phyloP scores from a whole-genome alignment of 257 asterid species.

The Fraxinus cuspidata region DNA sequence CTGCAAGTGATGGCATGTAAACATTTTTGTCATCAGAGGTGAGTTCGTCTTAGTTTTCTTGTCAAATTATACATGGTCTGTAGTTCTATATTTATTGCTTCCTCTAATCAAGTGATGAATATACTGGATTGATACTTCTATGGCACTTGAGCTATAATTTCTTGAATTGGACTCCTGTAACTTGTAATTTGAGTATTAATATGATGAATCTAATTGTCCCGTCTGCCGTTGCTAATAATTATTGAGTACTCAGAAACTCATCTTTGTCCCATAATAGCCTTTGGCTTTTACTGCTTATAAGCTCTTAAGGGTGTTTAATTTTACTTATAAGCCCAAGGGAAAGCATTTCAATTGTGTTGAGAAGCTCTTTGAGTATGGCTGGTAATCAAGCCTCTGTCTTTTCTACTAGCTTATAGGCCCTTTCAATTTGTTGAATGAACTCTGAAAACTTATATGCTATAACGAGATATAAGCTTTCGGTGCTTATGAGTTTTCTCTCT shows the following conservation, averaged over 20 bases:
- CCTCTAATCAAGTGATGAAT: neutral
- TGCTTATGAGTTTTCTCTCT: neutral
- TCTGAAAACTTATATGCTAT: neutral
- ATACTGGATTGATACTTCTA: neutral
- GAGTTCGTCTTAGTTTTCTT: neutral
- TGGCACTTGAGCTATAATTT: neutral
- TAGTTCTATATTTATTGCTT: neutral
- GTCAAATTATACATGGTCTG: neutral
- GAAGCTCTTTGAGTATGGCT: neutral
- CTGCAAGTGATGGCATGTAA: constrained; percentile 29
- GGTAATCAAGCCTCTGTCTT: neutral
- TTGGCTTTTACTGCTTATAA: neutral
- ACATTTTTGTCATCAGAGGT: constrained; percentile 33
- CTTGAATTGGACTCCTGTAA: neutral
- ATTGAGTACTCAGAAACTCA: neutral
- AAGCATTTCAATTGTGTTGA: neutral
- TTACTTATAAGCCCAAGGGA: neutral
- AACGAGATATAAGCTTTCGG: neutral
- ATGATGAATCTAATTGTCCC: neutral
- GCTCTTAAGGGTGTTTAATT: neutral
- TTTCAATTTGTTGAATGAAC: neutral
- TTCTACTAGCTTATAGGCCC: neutral
- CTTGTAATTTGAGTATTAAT: neutral
- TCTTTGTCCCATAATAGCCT: neutral
- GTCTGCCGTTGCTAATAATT: neutral